phyloP scores from a whole-genome alignment of 345 rosid genomes.

The Dovyalis caffra region DNA sequence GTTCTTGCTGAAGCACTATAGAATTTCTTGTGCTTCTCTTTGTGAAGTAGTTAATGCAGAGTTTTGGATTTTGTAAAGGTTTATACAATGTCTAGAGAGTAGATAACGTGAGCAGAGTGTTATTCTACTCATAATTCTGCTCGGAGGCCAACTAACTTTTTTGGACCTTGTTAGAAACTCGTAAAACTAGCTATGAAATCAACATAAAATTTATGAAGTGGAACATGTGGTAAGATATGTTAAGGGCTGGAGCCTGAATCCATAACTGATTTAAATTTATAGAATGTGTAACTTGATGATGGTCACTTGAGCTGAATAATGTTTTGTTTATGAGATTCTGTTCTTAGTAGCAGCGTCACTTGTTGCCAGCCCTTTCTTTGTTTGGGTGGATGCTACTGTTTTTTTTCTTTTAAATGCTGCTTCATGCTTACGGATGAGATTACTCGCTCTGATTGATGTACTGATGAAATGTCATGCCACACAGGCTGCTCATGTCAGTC shows the following conservation, averaged over 20 bases:
- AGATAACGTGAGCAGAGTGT: neutral
- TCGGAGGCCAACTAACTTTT: neutral
- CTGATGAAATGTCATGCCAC: conserved; percentile 10
- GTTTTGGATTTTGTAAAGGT: neutral
- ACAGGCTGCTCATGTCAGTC: conserved; percentile 15
- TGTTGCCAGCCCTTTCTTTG: neutral
- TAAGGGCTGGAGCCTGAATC: neutral
- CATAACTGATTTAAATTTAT: neutral
- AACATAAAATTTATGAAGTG: neutral
- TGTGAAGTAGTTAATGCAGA: neutral
- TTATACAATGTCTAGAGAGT: neutral
- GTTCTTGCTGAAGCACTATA: too few species aligned
- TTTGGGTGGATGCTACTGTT: neutral
- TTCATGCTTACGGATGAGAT: neutral
- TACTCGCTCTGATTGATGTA: conserved; percentile 3
- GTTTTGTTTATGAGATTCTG: neutral
- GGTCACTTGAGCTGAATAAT: neutral
- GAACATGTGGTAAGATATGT: neutral
- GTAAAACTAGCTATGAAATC: neutral
- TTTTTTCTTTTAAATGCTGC: neutral
- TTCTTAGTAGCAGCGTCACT: neutral
- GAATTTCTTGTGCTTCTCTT: too few species aligned
- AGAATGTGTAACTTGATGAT: neutral
- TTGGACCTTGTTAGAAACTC: neutral
- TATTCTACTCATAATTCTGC: neutral